Evolutionary conservation across 2,329 filamentous ascomycete genomes (phyloP).

Genomic region (Aspergillus quadrilineatus): DNA sequence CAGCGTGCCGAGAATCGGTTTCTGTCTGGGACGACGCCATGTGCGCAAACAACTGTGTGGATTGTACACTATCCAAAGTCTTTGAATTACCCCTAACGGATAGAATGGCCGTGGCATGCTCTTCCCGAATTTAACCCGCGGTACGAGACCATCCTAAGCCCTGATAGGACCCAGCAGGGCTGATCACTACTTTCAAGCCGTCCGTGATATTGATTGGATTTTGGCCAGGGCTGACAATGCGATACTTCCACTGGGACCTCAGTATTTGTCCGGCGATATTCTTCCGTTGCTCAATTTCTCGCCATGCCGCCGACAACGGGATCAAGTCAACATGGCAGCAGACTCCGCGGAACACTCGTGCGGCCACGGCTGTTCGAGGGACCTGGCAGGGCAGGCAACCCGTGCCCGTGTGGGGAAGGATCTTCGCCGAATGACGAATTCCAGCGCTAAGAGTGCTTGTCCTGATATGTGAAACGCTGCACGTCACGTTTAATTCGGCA

Average conservation of each 20-base stretch:
- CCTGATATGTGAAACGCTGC: not conserved
- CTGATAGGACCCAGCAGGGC: not conserved
- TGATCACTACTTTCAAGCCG: constrained; percentile 3
- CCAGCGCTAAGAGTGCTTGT: constrained; percentile 3
- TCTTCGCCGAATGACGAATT: constrained; percentile 10
- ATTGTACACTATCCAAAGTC: not conserved
- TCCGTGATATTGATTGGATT: constrained; percentile 4
- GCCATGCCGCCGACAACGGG: not conserved
- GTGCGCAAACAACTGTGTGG: not conserved
- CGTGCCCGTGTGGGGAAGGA: constrained; percentile 6
- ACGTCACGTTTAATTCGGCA: constrained; percentile 8
- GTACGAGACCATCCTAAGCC: not conserved
- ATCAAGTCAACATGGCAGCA: not conserved
- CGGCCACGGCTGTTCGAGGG: constrained; percentile 2
- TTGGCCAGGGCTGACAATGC: not conserved
- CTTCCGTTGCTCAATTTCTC: not conserved
- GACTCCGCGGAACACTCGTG: constrained; percentile 1
- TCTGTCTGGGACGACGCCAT: not conserved
- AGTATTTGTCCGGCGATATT: not conserved
- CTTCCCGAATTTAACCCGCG: not conserved
- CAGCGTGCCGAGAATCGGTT: not conserved
- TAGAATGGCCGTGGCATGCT: not conserved
- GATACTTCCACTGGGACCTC: not conserved
- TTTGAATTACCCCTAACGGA: not conserved
- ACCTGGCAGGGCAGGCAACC: not conserved